Evolutionary conservation across 177 flowering plant species (phyloP), one percentile per base, ranked within the genome.

Genomic region (Tripterygium wilfordii): DNA sequence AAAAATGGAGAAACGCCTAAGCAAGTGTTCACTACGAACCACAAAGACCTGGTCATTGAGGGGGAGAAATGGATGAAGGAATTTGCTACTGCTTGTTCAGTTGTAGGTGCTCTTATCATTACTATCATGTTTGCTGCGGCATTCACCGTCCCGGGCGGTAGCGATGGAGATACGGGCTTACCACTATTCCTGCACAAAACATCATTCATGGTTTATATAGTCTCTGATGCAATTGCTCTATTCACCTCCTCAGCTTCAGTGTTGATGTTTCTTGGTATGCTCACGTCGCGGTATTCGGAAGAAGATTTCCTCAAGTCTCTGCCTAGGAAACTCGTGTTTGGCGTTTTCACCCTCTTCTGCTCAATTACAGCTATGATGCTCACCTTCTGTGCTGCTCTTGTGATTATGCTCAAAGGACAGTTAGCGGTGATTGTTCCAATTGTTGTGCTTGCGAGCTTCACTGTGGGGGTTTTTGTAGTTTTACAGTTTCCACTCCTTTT

Each of bases 281-380:
- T 35, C 16, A 15, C 38, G 14, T 35, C 38, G 14, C 38, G 38
- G 4, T 35, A 15, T 15, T 10, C 38, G 14, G 15, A 35, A 35
- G 38, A 35, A 35, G 38, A 35, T 35, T 35, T 35, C 38, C 38
- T 35, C 16, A 35, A 35, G 16, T 7, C 38, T 15, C 38, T 35
- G 14, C 38, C 38, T 6, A 10, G 7, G 38, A 35, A 15, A 15
- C 14, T 35, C 4, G 5, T 4, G 3, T 6, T 35, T 15, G 38
- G 38, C 16, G 10, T 35, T 10, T 3, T 35, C 5, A 10, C 38
- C 14, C 3, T 35, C 4, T 35, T 35, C 38, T 13, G 7, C 14
- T 35, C 38, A 35, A 35, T 35, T 5, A 15, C 16, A 35, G 7
- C 14, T 15, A 35, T 35, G 38, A 6, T 35, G 16, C 10, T 13